Evolutionary conservation across 75 land plant species (phyloP).

Genomic region (Selaginella tamariscina): DNA sequence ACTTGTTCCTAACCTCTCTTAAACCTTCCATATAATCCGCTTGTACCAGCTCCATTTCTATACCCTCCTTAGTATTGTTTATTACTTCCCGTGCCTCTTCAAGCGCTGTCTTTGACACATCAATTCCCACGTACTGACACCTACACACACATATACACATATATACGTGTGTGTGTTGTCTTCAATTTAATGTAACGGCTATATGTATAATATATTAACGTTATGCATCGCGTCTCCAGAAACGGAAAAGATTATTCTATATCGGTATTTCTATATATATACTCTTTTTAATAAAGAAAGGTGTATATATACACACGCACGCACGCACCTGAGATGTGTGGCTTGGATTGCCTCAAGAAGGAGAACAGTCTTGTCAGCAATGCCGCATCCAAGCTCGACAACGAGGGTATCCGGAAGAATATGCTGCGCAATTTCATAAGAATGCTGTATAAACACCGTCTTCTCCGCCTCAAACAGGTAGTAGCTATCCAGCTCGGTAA

Average conservation of each 20-base stretch:
- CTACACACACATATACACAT: conserved; percentile 12
- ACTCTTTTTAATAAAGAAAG: neutral
- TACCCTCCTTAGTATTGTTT: conserved; percentile 9
- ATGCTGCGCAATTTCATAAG: conserved; percentile 11
- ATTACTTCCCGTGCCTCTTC: conserved; percentile 23
- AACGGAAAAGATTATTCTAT: neutral
- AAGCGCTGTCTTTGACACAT: conserved; percentile 22
- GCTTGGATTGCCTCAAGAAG: conserved; percentile 19
- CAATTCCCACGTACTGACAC: conserved; percentile 35
- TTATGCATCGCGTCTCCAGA: neutral
- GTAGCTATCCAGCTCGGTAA: conserved; percentile 30
- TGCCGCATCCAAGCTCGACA: conserved; percentile 36
- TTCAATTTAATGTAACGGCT: no score
- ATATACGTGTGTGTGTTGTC: no score
- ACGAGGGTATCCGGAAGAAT: conserved; percentile 18
- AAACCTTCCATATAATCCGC: conserved; percentile 33
- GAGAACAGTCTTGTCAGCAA: conserved; percentile 24
- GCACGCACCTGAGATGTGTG: neutral
- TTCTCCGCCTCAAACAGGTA: conserved; percentile 29
- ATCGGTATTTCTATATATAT: neutral
- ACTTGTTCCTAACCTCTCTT: conserved; percentile 15
- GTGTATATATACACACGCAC: conserved; percentile 19
- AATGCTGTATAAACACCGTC: conserved; percentile 15
- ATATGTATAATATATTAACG: neutral
- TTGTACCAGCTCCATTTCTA: conserved; percentile 21